phyloP scores from a whole-genome alignment of 2,329 filamentous ascomycete genomes.

The Botrytis hyacinthi region DNA sequence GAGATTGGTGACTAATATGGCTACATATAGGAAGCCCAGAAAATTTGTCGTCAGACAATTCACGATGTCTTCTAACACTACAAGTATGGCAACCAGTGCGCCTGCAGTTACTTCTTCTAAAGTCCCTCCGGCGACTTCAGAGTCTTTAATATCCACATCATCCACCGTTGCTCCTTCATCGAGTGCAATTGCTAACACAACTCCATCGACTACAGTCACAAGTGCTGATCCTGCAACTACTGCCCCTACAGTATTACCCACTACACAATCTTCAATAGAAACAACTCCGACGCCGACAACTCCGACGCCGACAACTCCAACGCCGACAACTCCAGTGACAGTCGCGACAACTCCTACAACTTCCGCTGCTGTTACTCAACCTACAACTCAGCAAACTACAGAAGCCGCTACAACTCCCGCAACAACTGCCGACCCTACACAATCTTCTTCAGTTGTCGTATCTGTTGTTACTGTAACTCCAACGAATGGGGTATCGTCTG shows the following conservation, averaged over 20 bases:
- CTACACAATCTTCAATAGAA: slow-evolving; percentile 21
- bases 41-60: slow-evolving; percentile 30
- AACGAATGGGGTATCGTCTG: slow-evolving; percentile 5
- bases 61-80: slow-evolving; percentile 34
- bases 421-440: slow-evolving; percentile 25
- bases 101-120: slow-evolving; percentile 19
- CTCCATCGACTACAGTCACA: slow-evolving; percentile 29
- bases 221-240: slow-evolving; percentile 18
- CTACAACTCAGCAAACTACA: slow-evolving; percentile 25
- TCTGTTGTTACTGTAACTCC: slow-evolving; percentile 12
- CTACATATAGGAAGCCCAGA: slow-evolving; percentile 24
- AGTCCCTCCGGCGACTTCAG: slow-evolving; percentile 26
- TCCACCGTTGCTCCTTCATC: slow-evolving; percentile 19
- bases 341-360: slow-evolving; percentile 17
- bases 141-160: slow-evolving; percentile 1
- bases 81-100: slow-evolving; percentile 32
- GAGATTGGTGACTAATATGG: slow-evolving; percentile 27
- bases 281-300: slow-evolving; percentile 22
- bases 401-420: slow-evolving; percentile 32
- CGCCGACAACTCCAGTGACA: slow-evolving; percentile 24
- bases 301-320: slow-evolving; percentile 15
- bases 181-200: slow-evolving; percentile 36
- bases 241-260: background rate
- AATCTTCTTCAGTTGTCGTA: slow-evolving; percentile 25
- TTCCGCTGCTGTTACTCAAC: slow-evolving; percentile 20